phyloP scores from a whole-genome alignment of 768 basidiomycete species.

The Xerocomus potaroensis region DNA sequence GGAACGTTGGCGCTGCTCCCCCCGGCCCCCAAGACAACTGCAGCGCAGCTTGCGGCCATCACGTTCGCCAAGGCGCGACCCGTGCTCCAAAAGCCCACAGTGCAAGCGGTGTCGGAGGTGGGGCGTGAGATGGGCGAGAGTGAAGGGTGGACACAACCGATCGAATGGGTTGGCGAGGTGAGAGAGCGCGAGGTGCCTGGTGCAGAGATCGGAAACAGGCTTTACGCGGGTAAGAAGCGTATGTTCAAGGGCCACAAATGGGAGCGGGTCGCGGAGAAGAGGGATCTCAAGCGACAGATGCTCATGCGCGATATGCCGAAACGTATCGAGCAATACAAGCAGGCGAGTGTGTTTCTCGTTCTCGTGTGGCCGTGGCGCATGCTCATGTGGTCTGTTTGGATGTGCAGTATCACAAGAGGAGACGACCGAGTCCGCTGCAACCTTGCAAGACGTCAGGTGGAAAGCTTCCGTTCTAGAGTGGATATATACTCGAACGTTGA shows the following conservation, averaged over 20 bases:
- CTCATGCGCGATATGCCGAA: conserved; percentile 68
- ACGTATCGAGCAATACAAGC: conserved; percentile 62
- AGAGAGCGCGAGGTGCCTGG: conserved; percentile 42
- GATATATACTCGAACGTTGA: conserved; percentile 7
- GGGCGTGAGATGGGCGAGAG: neutral
- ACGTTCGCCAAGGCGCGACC: conserved; percentile 16
- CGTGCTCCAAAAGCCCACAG: conserved; percentile 1
- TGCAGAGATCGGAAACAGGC: conserved; percentile 51
- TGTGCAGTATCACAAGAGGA: conserved; percentile 34
- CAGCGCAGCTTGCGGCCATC: conserved; percentile 21
- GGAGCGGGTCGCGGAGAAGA: conserved; percentile 56
- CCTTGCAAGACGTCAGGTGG: conserved; percentile 42
- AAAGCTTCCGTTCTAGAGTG: conserved; percentile 56
- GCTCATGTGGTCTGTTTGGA: conserved; percentile 2
- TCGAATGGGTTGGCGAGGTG: conserved; percentile 41
- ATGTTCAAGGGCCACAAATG: conserved; percentile 96
- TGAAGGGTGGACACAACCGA: conserved; percentile 19
- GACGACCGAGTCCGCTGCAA: conserved; percentile 56
- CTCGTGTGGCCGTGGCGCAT: neutral
- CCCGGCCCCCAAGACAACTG: conserved; percentile 55
- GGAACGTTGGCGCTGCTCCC: conserved; percentile 60
- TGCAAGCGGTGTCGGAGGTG: neutral
- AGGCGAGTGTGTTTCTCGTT: conserved; percentile 38
- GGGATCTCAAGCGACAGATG: conserved; percentile 44
- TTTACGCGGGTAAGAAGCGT: conserved; percentile 72